Percentiles rank a stretch among this genome's conserved stretches.
These are phyloP conservation scores for Russula abietina DNA, from an alignment of 768 basidiomycete genomes.

Conservation along the genomic window DNA sequence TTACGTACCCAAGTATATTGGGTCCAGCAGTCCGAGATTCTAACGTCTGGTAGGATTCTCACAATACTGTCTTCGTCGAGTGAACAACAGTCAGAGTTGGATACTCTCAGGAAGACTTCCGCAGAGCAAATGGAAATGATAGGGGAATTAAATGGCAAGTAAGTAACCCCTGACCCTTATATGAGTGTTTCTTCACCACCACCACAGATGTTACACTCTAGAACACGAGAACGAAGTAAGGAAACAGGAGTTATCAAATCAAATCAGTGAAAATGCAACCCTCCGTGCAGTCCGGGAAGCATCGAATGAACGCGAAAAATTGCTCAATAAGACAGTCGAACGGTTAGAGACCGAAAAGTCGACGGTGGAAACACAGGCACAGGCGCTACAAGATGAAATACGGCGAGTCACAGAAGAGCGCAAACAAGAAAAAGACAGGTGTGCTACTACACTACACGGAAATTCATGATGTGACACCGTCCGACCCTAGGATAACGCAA, in stretches of 20 bases:
- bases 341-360: slow-evolving; percentile 15
- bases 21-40: background rate
- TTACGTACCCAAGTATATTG: background rate
- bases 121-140: slow-evolving; percentile 17
- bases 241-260: slow-evolving; percentile 13
- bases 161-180: background rate
- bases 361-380: background rate
- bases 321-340: slow-evolving; percentile 2
- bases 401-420: slow-evolving; percentile 7
- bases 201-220: slow-evolving; percentile 11
- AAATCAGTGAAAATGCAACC: background rate
- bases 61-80: slow-evolving; percentile 14
- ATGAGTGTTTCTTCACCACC: background rate
- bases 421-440: slow-evolving; percentile 16
- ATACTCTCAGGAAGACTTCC: slow-evolving; percentile 9
- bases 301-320: slow-evolving; percentile 9
- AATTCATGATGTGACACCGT: background rate
- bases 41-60: slow-evolving; percentile 6
- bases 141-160: slow-evolving; percentile 17
- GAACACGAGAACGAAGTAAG: slow-evolving; percentile 14
- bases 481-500: slow-evolving; percentile 16
- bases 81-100: slow-evolving; percentile 15
- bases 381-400: slow-evolving; percentile 13
- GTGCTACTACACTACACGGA: background rate
- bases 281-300: slow-evolving; percentile 11